phyloP scores from a whole-genome alignment of 1,284 basidiomycete genomes.

The Trametes versicolor region DNA sequence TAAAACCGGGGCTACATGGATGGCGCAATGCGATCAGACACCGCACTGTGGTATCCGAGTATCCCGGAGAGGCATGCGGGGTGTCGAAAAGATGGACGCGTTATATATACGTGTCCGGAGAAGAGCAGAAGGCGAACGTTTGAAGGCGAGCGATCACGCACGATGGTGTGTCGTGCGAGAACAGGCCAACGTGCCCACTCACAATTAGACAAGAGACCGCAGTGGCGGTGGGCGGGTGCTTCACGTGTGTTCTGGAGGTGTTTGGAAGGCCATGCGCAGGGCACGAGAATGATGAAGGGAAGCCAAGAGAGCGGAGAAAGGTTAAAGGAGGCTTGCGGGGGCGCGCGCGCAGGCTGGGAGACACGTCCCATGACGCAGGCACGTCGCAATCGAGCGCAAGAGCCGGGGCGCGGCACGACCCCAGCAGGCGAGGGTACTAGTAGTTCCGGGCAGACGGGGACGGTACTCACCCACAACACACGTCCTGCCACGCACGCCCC shows the following conservation, averaged over 20 bases:
- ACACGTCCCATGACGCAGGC: slow-evolving; percentile 37
- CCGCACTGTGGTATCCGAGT: not conserved
- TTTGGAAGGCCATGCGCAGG: slow-evolving; percentile 19
- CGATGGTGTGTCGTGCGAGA: slow-evolving; percentile 25
- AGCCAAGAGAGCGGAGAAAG: slow-evolving; percentile 33
- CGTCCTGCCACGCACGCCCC: slow-evolving; percentile 6
- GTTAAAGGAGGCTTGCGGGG: slow-evolving; percentile 21
- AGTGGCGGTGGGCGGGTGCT: slow-evolving; percentile 15
- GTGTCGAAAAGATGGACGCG: not conserved
- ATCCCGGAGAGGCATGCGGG: not conserved
- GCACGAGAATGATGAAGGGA: slow-evolving; percentile 22
- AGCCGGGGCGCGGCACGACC: slow-evolving; percentile 31
- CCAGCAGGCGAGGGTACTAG: slow-evolving; percentile 28
- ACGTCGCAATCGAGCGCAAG: slow-evolving; percentile 35
- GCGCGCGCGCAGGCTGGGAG: slow-evolving; percentile 8
- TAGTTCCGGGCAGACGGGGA: slow-evolving; percentile 12
- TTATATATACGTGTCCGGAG: slow-evolving; percentile 11
- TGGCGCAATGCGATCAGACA: slow-evolving; percentile 13
- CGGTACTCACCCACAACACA: slow-evolving; percentile 17
- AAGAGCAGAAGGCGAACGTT: slow-evolving; percentile 3
- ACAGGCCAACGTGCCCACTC: slow-evolving; percentile 22
- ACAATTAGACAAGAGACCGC: slow-evolving; percentile 2
- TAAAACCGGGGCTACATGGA: not conserved
- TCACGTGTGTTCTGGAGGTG: slow-evolving; percentile 22
- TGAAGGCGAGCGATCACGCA: slow-evolving; percentile 27